Evolutionary conservation across 1,139 yeast species (phyloP).

Genomic region (Candida neerlandica): DNA sequence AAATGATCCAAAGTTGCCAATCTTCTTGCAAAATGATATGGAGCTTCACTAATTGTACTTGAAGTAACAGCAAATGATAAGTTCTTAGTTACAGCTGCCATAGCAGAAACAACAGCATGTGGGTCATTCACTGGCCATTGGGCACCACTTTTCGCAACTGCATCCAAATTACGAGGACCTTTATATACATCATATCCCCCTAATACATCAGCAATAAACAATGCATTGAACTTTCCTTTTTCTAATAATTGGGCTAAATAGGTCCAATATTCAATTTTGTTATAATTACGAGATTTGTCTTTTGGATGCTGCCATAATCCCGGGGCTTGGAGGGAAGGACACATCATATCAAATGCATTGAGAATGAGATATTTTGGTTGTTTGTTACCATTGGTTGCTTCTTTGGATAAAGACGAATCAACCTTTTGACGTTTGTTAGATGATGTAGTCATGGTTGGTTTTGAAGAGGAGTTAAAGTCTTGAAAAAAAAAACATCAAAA

Average conservation of each 20-base stretch:
- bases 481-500: conserved; percentile 42
- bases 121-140: conserved; percentile 41
- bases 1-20: conserved; percentile 43
- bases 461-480: neutral
- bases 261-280: conserved; percentile 46
- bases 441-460: neutral
- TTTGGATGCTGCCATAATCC: conserved; percentile 47
- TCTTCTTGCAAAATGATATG: conserved; percentile 44
- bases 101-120: conserved; percentile 41
- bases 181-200: conserved; percentile 45
- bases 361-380: conserved; percentile 19
- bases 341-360: conserved; percentile 43
- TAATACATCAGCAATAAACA: conserved; percentile 49
- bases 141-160: conserved; percentile 40
- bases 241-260: conserved; percentile 46
- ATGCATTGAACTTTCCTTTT: conserved; percentile 43
- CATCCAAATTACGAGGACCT: conserved; percentile 35
- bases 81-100: conserved; percentile 42
- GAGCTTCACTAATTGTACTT: conserved; percentile 45
- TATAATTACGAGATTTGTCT: conserved; percentile 34
- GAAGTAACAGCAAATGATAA: conserved; percentile 41
- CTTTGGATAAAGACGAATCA: neutral
- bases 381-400: neutral
- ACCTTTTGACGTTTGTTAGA: neutral
- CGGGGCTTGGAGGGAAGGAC: conserved; percentile 37